Conservation (phyloP, 345 rosid genomes). For the Salix koriyanagi region DNA sequence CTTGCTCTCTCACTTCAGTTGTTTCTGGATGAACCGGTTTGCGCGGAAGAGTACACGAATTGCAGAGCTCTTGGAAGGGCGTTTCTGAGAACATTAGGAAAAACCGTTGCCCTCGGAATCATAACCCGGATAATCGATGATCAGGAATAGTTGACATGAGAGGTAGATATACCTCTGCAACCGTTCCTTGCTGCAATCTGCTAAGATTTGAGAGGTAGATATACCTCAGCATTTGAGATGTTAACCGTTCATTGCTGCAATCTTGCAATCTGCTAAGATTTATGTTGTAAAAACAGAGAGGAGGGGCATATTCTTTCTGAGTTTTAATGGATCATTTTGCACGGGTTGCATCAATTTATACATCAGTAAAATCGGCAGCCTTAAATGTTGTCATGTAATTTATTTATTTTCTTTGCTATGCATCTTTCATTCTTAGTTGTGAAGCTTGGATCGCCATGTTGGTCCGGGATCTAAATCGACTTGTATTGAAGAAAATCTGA, state of each 20-base stretch:
- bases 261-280: not conserved
- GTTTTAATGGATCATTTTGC: not conserved
- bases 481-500: too few relatives aligned
- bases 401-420: not conserved
- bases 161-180: not conserved
- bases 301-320: not conserved
- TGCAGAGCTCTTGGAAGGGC: slow-evolving; percentile 86
- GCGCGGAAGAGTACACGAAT: slow-evolving; percentile 62
- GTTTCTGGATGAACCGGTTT: slow-evolving; percentile 49
- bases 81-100: slow-evolving; percentile 71
- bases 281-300: not conserved
- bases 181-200: not conserved
- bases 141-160: not conserved
- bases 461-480: too few relatives aligned
- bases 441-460: too few relatives aligned
- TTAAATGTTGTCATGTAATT: not conserved
- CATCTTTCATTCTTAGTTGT: not conserved
- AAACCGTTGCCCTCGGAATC: slow-evolving; percentile 71
- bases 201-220: not conserved
- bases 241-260: not conserved
- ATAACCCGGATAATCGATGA: slow-evolving; percentile 53
- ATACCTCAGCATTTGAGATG: not conserved
- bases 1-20: slow-evolving; percentile 43
- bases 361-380: not conserved
- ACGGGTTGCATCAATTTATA: not conserved